A percentile compares a stretch with the other conserved stretches of the same genome.
Conservation (phyloP, 345 rosid genomes). For the Populus alba region DNA sequence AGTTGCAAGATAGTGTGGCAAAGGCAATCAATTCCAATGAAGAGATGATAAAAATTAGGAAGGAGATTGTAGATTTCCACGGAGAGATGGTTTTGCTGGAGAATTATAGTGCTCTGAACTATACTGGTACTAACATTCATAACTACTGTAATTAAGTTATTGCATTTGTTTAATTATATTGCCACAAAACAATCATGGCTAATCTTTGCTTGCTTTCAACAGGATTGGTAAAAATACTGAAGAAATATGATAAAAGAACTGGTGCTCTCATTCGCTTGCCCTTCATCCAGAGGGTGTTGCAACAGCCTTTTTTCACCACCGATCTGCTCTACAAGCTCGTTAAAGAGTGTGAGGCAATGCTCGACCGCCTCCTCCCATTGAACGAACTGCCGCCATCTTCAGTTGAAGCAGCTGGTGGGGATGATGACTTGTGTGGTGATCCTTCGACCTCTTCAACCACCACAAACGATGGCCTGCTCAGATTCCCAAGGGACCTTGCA, state of each 20-base stretch:
- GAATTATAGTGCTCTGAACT: constrained; percentile 94
- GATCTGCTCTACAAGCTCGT: constrained; percentile 81
- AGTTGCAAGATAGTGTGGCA: constrained; percentile 66
- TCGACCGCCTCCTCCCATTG: constrained; percentile 61
- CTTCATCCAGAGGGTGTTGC: constrained; percentile 84
- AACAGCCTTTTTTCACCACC: constrained; percentile 88
- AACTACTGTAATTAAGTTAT: too few species aligned
- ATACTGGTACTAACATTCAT: constrained; percentile 54
- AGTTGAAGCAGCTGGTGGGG: constrained; percentile 24
- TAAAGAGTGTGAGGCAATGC: constrained; percentile 79
- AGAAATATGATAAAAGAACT: constrained; percentile 94
- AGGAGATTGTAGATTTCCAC: constrained; percentile 85
- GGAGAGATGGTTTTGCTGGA: constrained; percentile 96
- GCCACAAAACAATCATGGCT: neutral
- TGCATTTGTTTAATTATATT: neutral
- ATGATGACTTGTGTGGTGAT: constrained; percentile 22
- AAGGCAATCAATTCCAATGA: constrained; percentile 52
- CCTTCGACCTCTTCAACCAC: constrained; percentile 41
- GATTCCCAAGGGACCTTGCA: constrained; percentile 49
- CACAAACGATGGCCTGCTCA: constrained; percentile 23
- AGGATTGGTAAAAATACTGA: constrained; percentile 90
- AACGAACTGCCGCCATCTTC: constrained; percentile 22
- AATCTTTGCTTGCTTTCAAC: constrained; percentile 3
- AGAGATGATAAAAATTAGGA: constrained; percentile 59
- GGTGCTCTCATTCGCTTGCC: constrained; percentile 89